Evolutionary conservation across 2,329 filamentous ascomycete genomes (phyloP), one percentile per base, ranked within the genome.

Genomic region (Aspergillus intermedius): DNA sequence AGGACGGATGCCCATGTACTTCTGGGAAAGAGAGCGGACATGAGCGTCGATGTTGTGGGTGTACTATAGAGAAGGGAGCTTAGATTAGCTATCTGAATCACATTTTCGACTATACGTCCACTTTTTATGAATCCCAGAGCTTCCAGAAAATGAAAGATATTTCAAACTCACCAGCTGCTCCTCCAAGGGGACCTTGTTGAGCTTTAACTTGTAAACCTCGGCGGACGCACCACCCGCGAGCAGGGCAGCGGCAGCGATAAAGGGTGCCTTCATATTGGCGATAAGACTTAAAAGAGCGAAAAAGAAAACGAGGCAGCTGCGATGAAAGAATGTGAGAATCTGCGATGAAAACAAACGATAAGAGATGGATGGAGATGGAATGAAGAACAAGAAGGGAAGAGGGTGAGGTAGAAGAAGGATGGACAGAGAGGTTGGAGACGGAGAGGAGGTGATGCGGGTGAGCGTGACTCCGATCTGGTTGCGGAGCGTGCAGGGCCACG

Each of bases 131-230:
- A 30, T 4, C 25, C 10, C 9, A 12, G 4, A 4, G 25, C 25
- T 30, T 30, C 8, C 9, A 12, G 25, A 4, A 30, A 10, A 30
- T 13, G 2, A 5, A 35, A 13, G 40, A 37, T 46, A 50, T 52
- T 9, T 12, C 25, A 34, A 51, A 78, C 87, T 68, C 77, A 95
- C 91, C 66, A 98, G 82, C 77, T 97, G 93, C 71, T 97, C 88
- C 44, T 84, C 81, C 51, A 98, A 78, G 59, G 93, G 86, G 54
- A 97, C 77, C 86, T 98, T 98, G 81, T 96, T 87, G 66, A 98
- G 85, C 81, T 94, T 93, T 81, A 96, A 86, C 80, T 89, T 94
- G 83, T 97, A 89, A 59, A 95, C 79, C 64, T 84, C 89, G 61
- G 89, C 91, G 68, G 87, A 81, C 68, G 87, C 87, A 69, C 86